phyloP scores from a whole-genome alignment of 495 filamentous ascomycete species.

The Chaetomium cochliodes region DNA sequence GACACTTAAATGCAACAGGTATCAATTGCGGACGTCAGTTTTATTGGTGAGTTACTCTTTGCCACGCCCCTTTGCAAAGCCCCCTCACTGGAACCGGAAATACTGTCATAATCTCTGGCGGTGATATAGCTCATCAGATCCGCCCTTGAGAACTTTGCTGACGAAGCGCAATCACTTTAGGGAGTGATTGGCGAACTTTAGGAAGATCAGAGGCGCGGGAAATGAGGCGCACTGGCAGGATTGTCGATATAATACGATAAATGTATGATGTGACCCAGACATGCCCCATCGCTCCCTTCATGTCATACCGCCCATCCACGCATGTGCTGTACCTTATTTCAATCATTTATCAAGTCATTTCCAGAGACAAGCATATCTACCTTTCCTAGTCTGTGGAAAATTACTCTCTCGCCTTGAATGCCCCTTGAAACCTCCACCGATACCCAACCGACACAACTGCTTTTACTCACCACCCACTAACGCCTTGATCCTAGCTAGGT shows the following conservation, averaged over 20 bases:
- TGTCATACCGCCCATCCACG: too few species aligned
- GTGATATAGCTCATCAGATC: too few species aligned
- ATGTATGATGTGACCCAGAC: neutral
- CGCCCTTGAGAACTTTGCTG: neutral
- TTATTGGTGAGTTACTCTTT: slow-evolving; percentile 19
- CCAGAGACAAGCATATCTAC: neutral
- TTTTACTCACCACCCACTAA: slow-evolving; percentile 7
- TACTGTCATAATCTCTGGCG: too few species aligned
- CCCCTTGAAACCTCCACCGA: too few species aligned
- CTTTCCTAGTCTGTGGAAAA: neutral
- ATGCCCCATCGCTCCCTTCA: too few species aligned
- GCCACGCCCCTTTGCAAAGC: too few species aligned
- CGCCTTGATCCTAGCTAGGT: neutral
- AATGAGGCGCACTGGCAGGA: slow-evolving; percentile 21
- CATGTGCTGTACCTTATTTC: too few species aligned
- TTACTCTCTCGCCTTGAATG: neutral
- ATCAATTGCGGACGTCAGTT: slow-evolving; percentile 26
- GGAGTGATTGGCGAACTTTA: slow-evolving; percentile 28
- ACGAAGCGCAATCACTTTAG: neutral
- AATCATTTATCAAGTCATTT: neutral
- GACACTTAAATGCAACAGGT: slow-evolving; percentile 14
- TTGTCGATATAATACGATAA: slow-evolving; percentile 24
- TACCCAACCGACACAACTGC: neutral
- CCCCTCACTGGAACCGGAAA: too few species aligned
- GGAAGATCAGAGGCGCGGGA: slow-evolving; percentile 19